phyloP scores from a whole-genome alignment of 2,329 filamentous ascomycete genomes.

The Diplodia scrobiculata region DNA sequence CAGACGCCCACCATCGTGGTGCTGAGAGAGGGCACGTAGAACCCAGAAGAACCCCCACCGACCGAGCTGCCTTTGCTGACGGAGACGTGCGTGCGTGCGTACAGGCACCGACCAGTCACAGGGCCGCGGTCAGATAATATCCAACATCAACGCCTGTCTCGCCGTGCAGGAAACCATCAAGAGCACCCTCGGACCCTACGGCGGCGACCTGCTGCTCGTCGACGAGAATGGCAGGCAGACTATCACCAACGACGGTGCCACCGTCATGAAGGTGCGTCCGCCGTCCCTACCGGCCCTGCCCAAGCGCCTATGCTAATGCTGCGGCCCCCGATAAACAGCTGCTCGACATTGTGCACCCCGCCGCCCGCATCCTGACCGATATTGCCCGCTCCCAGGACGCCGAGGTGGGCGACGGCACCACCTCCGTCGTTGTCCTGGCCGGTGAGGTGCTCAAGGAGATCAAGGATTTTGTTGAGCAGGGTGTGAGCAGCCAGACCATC shows the following conservation, averaged over 20 bases:
- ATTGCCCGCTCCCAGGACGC: slow-evolving; percentile 99
- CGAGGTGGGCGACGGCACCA: slow-evolving; percentile 97
- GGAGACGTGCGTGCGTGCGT: slow-evolving; percentile 55
- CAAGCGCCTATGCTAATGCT: not conserved
- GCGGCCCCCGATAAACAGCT: slow-evolving; percentile 59
- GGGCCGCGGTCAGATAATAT: slow-evolving; percentile 92
- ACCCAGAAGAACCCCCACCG: slow-evolving; percentile 7
- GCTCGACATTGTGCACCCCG: slow-evolving; percentile 96
- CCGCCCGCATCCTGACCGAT: slow-evolving; percentile 94
- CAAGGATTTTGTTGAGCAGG: slow-evolving; percentile 93
- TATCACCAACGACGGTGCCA: slow-evolving; percentile 98
- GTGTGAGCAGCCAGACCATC: slow-evolving; percentile 95
- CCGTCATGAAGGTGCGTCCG: slow-evolving; percentile 86
- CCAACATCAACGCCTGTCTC: slow-evolving; percentile 97
- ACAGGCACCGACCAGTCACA: slow-evolving; percentile 98
- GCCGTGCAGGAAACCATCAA: slow-evolving; percentile 96
- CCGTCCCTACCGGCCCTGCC: slow-evolving; percentile 17
- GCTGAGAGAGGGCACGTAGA: slow-evolving; percentile 83
- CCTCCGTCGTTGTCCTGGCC: slow-evolving; percentile 94
- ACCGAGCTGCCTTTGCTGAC: slow-evolving; percentile 6
- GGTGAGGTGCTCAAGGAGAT: slow-evolving; percentile 97
- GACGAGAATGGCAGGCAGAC: slow-evolving; percentile 95
- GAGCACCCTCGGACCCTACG: slow-evolving; percentile 92
- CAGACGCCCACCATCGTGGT: slow-evolving; percentile 98
- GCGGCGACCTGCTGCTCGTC: slow-evolving; percentile 92